Percentiles rank a stretch among this genome's conserved stretches.
These are phyloP conservation scores for Hymenoscyphus fructigenus DNA, from an alignment of 2,329 filamentous ascomycete species.

Conservation along the genomic window DNA sequence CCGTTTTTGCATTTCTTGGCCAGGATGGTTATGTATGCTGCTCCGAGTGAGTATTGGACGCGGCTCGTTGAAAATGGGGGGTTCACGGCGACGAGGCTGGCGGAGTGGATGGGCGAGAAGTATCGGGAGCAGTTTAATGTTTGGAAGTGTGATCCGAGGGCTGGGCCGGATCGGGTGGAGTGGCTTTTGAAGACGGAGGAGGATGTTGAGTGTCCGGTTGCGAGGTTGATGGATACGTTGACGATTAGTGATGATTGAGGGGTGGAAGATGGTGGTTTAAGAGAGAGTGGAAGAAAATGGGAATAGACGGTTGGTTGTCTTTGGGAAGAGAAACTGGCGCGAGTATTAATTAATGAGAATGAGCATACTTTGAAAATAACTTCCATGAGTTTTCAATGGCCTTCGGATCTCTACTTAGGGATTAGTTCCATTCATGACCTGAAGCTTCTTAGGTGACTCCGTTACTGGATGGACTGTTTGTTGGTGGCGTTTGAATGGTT, in stretches of 20 bases:
- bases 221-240: background rate
- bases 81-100: background rate
- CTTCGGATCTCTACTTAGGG: too few species aligned
- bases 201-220: background rate
- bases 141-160: background rate
- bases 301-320: too few species aligned
- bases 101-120: background rate
- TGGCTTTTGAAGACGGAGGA: background rate
- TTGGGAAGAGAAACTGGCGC: too few species aligned
- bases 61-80: background rate
- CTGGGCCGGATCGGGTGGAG: background rate
- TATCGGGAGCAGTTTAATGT: background rate
- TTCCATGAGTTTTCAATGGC: too few species aligned
- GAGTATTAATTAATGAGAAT: too few species aligned
- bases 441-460: too few species aligned
- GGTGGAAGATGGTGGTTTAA: background rate
- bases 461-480: too few species aligned
- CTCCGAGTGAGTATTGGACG: background rate
- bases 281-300: too few species aligned
- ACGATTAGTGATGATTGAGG: background rate
- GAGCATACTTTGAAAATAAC: too few species aligned
- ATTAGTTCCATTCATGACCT: too few species aligned
- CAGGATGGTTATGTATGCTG: background rate
- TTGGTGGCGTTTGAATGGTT: too few species aligned
- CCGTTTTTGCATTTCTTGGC: background rate